Conservation (phyloP, 139 green algal species). For the Micractinium sp. region DNA sequence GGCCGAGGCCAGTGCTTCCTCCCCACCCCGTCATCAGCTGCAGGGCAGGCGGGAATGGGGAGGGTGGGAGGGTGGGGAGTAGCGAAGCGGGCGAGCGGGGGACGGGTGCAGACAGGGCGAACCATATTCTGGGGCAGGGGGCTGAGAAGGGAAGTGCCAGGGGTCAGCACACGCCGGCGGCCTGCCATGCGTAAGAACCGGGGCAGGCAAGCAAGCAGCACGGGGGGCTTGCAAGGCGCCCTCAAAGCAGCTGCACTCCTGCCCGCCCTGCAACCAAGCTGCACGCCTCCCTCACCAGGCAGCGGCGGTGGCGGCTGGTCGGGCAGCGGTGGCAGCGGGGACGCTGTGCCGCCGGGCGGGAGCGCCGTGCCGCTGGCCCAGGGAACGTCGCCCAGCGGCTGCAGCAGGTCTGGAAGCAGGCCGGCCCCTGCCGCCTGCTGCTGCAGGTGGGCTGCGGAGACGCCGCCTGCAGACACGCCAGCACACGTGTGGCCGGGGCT, state of each 20-base stretch:
- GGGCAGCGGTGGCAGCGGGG: background rate
- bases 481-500: no score
- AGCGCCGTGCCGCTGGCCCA: background rate
- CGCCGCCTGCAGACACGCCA: background rate
- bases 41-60: no score
- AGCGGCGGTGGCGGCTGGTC: slow-evolving; percentile 14
- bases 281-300: slow-evolving; percentile 6
- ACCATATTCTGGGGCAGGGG: no score
- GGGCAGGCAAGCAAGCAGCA: no score
- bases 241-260: background rate
- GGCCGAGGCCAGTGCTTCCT: no score
- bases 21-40: no score
- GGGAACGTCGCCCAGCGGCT: background rate
- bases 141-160: no score
- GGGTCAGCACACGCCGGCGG: no score
- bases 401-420: slow-evolving; percentile 19
- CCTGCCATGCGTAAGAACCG: no score
- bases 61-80: background rate
- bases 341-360: no score
- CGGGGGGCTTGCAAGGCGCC: no score
- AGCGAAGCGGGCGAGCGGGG: background rate
- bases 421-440: background rate
- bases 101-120: no score
- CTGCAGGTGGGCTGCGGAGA: background rate
- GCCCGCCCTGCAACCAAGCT: background rate